Percentiles rank a stretch among this genome's conserved stretches.
phyloP scores from a whole-genome alignment of 2,329 filamentous ascomycete genomes.

The Epichloe sibirici region DNA sequence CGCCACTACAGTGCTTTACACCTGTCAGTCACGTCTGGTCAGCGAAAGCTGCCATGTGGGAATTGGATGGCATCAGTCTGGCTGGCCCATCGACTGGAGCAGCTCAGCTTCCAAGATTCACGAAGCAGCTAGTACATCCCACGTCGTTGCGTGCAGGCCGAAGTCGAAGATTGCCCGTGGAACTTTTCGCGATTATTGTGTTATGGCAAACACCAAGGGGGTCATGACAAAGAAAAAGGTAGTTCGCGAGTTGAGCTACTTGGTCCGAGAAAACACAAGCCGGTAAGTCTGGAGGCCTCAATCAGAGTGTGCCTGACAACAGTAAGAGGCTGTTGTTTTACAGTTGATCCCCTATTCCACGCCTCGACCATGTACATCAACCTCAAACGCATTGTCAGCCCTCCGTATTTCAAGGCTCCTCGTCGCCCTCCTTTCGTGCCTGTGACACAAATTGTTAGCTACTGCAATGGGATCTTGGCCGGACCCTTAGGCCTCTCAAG shows the following conservation, averaged over 20 bases:
- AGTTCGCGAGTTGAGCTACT: not conserved
- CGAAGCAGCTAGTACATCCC: not conserved
- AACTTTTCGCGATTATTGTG: not conserved
- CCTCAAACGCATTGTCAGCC: conserved; percentile 2
- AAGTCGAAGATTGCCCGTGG: no score
- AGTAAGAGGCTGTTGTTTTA: not conserved
- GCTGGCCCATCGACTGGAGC: not conserved
- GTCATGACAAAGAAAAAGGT: not conserved
- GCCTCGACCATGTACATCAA: conserved; percentile 24
- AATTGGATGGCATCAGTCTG: not conserved
- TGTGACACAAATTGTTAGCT: conserved; percentile 9
- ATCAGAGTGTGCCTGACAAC: not conserved
- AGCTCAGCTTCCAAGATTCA: not conserved
- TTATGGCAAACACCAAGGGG: not conserved
- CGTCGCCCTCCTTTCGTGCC: conserved; percentile 45
- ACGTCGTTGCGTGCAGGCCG: no score
- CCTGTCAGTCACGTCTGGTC: not conserved
- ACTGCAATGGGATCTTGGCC: not conserved
- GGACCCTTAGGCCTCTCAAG: not conserved
- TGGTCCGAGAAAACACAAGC: not conserved
- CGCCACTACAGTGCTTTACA: not conserved
- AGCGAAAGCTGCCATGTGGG: not conserved
- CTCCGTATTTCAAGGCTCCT: conserved; percentile 31
- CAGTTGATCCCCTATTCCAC: conserved; percentile 4
- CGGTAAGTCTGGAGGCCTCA: not conserved